These are phyloP conservation scores for Botryosphaeria dothidea DNA, from an alignment of 2,329 filamentous ascomycete genomes.

Conservation along the genomic window DNA sequence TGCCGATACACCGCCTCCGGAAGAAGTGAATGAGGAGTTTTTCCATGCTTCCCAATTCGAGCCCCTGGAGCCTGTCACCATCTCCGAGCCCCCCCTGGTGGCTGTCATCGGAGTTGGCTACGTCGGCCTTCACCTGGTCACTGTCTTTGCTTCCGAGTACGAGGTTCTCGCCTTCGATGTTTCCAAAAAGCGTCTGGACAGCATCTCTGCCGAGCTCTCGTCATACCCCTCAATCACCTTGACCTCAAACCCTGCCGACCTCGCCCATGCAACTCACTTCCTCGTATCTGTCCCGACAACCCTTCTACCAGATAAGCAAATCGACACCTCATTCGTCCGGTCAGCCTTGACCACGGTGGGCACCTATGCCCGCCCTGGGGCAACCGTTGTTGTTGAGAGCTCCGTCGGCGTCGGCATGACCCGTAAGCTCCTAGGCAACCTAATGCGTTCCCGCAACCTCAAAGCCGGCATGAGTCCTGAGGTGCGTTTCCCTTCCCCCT, in stretches of 20 bases:
- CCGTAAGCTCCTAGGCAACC: constrained; percentile 49
- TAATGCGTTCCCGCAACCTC: constrained; percentile 32
- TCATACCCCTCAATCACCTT: constrained; percentile 37
- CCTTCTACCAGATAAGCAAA: constrained; percentile 47
- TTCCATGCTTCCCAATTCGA: background rate
- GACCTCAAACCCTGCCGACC: constrained; percentile 40
- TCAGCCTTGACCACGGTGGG: constrained; percentile 48
- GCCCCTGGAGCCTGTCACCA: background rate
- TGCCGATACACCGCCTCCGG: background rate
- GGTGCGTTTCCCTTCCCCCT: constrained; percentile 55
- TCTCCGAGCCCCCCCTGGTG: constrained; percentile 28
- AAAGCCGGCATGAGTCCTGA: constrained; percentile 41
- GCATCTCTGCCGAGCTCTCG: constrained; percentile 14
- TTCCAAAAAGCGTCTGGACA: constrained; percentile 9
- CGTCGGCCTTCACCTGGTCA: constrained; percentile 53
- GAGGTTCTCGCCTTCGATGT: constrained; percentile 42
- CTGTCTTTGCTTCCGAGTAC: constrained; percentile 44
- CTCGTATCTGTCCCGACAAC: constrained; percentile 57
- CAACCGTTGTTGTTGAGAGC: constrained; percentile 55
- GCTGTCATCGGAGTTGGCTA: constrained; percentile 57
- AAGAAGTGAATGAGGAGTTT: constrained; percentile 13
- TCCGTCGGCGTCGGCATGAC: constrained; percentile 60
- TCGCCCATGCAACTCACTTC: constrained; percentile 52
- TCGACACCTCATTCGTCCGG: constrained; percentile 51
- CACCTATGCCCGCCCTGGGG: constrained; percentile 45